A percentile compares a stretch with the other conserved stretches of the same genome.
Evolutionary conservation across 495 filamentous ascomycete species (phyloP).

Genomic region (Antarctomyces pellizariae): DNA sequence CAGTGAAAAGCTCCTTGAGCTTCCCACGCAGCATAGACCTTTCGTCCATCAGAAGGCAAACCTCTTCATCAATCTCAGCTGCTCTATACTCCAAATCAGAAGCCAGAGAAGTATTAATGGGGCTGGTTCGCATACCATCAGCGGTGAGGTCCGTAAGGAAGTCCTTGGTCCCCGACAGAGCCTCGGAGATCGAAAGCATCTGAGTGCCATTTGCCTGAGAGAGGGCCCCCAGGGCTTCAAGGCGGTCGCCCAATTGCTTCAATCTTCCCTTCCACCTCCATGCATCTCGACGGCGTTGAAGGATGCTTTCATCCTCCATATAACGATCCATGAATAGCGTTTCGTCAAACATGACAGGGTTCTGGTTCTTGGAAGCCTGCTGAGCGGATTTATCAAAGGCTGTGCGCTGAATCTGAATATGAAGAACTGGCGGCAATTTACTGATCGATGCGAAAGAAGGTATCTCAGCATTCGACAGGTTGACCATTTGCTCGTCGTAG

Average conservation of each 20-base stretch:
- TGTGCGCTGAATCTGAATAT: slow-evolving; percentile 69
- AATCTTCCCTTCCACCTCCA: slow-evolving; percentile 57
- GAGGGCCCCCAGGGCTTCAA: slow-evolving; percentile 5
- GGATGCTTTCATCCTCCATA: slow-evolving; percentile 41
- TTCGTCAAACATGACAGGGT: slow-evolving; percentile 50
- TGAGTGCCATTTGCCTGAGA: neutral
- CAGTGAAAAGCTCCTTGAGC: slow-evolving; percentile 36
- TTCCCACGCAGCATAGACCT: slow-evolving; percentile 12
- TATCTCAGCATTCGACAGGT: slow-evolving; percentile 34
- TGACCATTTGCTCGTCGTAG: slow-evolving; percentile 54
- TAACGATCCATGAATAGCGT: slow-evolving; percentile 77
- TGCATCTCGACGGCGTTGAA: slow-evolving; percentile 33
- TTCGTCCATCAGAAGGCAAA: slow-evolving; percentile 6
- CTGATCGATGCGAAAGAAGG: slow-evolving; percentile 57
- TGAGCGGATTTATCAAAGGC: slow-evolving; percentile 38
- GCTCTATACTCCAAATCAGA: slow-evolving; percentile 9
- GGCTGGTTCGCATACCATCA: slow-evolving; percentile 8
- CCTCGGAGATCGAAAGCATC: slow-evolving; percentile 7
- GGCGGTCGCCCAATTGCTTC: slow-evolving; percentile 14
- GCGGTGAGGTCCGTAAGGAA: slow-evolving; percentile 11
- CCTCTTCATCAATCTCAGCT: slow-evolving; percentile 7
- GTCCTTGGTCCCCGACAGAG: slow-evolving; percentile 10
- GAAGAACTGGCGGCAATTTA: slow-evolving; percentile 57
- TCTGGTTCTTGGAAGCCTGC: slow-evolving; percentile 47
- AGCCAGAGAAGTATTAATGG: slow-evolving; percentile 6